A percentile compares a stretch with the other conserved stretches of the same genome.
Evolutionary conservation across 1,284 basidiomycete species (phyloP).

Genomic region (Naganishia sp.): DNA sequence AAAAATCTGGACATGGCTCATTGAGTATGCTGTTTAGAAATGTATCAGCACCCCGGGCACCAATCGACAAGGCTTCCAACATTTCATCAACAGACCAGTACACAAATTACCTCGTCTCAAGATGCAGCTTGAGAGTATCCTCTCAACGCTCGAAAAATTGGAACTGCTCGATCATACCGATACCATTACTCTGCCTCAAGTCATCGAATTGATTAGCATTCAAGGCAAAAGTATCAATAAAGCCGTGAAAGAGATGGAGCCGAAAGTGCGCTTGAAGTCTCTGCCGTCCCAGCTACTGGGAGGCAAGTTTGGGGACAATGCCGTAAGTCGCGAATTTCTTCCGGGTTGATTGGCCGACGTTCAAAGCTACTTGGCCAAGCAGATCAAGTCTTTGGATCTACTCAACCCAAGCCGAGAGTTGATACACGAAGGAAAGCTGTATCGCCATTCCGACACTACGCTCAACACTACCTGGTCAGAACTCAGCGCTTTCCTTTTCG

Average conservation of each 20-base stretch:
- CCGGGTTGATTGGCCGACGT: not conserved
- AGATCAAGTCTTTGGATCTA: conserved; percentile 73
- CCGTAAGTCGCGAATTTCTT: conserved; percentile 59
- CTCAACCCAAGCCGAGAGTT: conserved; percentile 77
- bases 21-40: conserved; percentile 14
- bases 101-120: conserved; percentile 85
- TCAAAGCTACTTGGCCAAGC: not conserved
- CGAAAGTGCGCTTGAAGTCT: conserved; percentile 82
- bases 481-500: conserved; percentile 82
- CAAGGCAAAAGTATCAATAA: conserved; percentile 82
- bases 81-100: conserved; percentile 84
- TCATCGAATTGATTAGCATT: conserved; percentile 79
- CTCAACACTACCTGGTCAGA: conserved; percentile 82
- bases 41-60: conserved; percentile 41
- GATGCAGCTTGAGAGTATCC: conserved; percentile 75
- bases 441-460: conserved; percentile 79
- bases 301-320: conserved; percentile 74
- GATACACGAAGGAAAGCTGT: conserved; percentile 76
- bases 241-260: conserved; percentile 76
- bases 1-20: too few relatives aligned
- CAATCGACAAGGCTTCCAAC: conserved; percentile 78
- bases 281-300: conserved; percentile 64
- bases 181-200: conserved; percentile 71
- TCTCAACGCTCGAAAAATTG: conserved; percentile 59
- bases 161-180: conserved; percentile 75